Evolutionary conservation across 2,329 filamentous ascomycete species (phyloP).

Genomic region (Aspergillus piperis): DNA sequence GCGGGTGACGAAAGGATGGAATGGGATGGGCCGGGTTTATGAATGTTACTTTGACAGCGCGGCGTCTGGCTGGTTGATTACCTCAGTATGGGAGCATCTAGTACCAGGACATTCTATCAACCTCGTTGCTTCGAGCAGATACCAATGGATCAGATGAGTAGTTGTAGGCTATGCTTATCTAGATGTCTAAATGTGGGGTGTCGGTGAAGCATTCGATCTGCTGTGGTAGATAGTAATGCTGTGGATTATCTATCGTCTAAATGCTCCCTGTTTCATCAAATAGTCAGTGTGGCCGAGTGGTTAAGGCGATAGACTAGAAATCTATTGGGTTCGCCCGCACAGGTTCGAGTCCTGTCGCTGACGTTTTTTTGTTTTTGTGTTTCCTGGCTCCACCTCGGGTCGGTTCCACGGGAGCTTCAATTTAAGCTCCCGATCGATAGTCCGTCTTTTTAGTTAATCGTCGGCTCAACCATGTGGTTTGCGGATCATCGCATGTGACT

Average conservation of each 20-base stretch:
- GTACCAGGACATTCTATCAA: not conserved
- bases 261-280: not conserved
- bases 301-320: slow-evolving; percentile 8
- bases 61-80: not conserved
- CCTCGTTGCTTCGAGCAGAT: not conserved
- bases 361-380: slow-evolving; percentile 33
- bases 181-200: too few species aligned
- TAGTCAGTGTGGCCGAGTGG: slow-evolving; percentile 3
- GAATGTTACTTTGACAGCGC: not conserved
- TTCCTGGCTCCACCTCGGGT: not conserved
- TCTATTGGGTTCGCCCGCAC: slow-evolving; percentile 20
- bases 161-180: not conserved
- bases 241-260: too few species aligned
- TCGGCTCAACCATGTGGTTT: too few species aligned
- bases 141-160: not conserved
- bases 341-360: slow-evolving; percentile 23
- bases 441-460: too few species aligned
- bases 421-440: too few species aligned
- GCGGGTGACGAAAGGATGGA: not conserved
- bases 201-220: too few species aligned
- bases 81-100: not conserved
- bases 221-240: too few species aligned
- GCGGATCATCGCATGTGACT: too few species aligned
- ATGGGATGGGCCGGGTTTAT: not conserved
- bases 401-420: too few species aligned